A percentile compares a stretch with the other conserved stretches of the same genome.
These are phyloP conservation scores for Glonium stellatum DNA, from an alignment of 495 filamentous ascomycete species.

Conservation along the genomic window DNA sequence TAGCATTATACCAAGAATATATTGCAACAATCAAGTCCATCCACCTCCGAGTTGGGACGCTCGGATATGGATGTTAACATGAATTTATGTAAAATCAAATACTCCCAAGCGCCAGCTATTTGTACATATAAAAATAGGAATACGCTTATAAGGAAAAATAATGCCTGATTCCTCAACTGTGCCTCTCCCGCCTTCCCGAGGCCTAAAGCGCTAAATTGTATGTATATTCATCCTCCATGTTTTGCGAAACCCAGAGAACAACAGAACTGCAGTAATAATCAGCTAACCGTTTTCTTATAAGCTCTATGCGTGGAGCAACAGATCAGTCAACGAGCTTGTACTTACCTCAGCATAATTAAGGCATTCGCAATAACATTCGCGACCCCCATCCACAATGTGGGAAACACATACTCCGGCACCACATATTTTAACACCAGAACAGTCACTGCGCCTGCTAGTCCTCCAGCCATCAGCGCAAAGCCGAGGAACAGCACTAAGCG, in stretches of 20 bases:
- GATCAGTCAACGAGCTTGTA: slow-evolving; percentile 11
- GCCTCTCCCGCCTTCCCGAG: background rate
- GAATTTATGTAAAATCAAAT: background rate
- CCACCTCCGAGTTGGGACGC: background rate
- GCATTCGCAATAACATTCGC: slow-evolving; percentile 86
- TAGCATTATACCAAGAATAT: slow-evolving; percentile 12
- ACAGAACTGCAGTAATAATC: slow-evolving; percentile 55
- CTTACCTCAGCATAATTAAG: slow-evolving; percentile 79
- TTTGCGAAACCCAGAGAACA: slow-evolving; percentile 94
- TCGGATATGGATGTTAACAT: background rate
- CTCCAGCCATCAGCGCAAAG: slow-evolving; percentile 89
- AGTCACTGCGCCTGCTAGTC: slow-evolving; percentile 83
- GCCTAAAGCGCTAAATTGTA: slow-evolving; percentile 82
- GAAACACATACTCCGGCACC: slow-evolving; percentile 68
- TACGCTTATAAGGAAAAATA: background rate
- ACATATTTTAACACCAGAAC: slow-evolving; percentile 90
- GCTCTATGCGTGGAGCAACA: too few species aligned
- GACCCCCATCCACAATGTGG: slow-evolving; percentile 86
- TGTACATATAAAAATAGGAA: background rate
- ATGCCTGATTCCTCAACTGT: background rate
- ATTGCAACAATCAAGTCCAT: slow-evolving; percentile 4
- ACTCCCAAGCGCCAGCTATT: background rate
- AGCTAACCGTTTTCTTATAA: slow-evolving; percentile 9
- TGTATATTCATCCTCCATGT: slow-evolving; percentile 97
- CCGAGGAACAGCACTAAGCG: slow-evolving; percentile 91